A percentile compares a stretch with the other conserved stretches of the same genome.
phyloP scores from a whole-genome alignment of 495 filamentous ascomycete genomes.

The Ascobolus immersus region DNA sequence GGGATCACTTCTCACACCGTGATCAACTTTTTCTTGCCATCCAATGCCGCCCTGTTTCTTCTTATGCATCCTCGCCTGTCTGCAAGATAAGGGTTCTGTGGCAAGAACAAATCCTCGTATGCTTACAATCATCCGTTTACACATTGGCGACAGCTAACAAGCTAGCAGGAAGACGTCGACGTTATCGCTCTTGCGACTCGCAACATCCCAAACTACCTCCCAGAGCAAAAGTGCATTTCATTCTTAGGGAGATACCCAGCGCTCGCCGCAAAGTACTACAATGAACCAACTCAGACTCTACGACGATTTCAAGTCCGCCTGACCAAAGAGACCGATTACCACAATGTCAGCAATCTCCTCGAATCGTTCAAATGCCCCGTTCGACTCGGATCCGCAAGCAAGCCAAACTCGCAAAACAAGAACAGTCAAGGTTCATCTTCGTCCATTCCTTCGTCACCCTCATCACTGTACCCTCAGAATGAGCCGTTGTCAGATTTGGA shows the following conservation, averaged over 20 bases:
- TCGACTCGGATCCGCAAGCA: background rate
- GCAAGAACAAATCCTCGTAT: slow-evolving; percentile 20
- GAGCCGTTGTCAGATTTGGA: slow-evolving; percentile 3
- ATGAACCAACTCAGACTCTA: slow-evolving; percentile 2
- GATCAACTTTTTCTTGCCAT: slow-evolving; percentile 20
- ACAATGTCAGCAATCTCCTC: slow-evolving; percentile 1
- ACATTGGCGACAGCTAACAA: slow-evolving; percentile 1
- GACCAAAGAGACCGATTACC: background rate
- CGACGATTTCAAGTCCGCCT: background rate
- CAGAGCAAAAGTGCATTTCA: too few relatives aligned
- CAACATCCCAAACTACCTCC: slow-evolving; percentile 1
- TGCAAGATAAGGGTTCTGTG: slow-evolving; percentile 19
- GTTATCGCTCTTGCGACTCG: slow-evolving; percentile 7
- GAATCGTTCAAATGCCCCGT: background rate
- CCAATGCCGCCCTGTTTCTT: slow-evolving; percentile 10
- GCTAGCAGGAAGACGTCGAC: slow-evolving; percentile 10
- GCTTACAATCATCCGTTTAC: background rate
- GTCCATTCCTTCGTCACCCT: slow-evolving; percentile 6
- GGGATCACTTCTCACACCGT: slow-evolving; percentile 15
- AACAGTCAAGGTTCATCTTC: slow-evolving; percentile 1
- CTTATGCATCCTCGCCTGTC: slow-evolving; percentile 3
- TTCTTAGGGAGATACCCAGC: slow-evolving; percentile 4
- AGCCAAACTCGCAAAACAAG: background rate
- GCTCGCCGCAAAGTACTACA: slow-evolving; percentile 5
- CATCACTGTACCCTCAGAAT: slow-evolving; percentile 3